Base-by-base conservation (phyloP, 2,329 filamentous ascomycete species). In the Fusarium sp. region DNA sequence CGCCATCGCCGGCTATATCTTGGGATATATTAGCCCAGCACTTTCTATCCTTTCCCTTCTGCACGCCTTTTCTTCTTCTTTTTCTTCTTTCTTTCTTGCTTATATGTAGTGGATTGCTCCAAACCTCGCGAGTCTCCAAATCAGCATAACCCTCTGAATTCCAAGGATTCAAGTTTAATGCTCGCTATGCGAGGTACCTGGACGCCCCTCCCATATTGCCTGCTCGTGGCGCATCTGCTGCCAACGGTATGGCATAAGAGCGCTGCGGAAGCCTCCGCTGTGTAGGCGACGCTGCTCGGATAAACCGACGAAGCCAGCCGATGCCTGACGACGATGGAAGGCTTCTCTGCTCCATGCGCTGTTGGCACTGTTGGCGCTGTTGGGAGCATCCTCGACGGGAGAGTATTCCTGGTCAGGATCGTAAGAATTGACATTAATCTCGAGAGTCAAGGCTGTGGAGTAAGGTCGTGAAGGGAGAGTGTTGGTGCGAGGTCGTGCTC, bases 241-340 rank as follows among this genome's bases (percentile, higher is more conserved):
- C 63, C 58, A 69, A n/a, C 66, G 69, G 23, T 70, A 70, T 14
- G 69, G 69, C 36, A 71, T 32, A 9, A 71, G 58, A 19, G 69
- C 69, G 38, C 61, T 66, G 33, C 69, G 69, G 23, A 71, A 65
- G 19, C 69, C 69, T 36, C 71, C 54, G 36, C 64, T 68, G 25
- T 66, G 57, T n/a, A 70, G 56, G 2, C 66, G 57, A 6, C 63
- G 60, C 47, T 62, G 67, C 27, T 71, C 69, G 21, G 58, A 62
- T 11, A 71, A 46, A 14, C 69, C 69, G 35, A 71, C 38, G n/a
- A 63, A 62, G 3, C 69, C 69, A 17, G 69, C 67, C 3, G 69
- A 71, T 11, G 70, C 58, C 23, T 64, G 62, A 14, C 70, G 68
- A 44, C 58, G 60, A 50, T 70, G 65, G 21, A 51, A 29, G 5